phyloP scores from a whole-genome alignment of 1,139 yeast genomes.

The Suhomyces wounanorum region DNA sequence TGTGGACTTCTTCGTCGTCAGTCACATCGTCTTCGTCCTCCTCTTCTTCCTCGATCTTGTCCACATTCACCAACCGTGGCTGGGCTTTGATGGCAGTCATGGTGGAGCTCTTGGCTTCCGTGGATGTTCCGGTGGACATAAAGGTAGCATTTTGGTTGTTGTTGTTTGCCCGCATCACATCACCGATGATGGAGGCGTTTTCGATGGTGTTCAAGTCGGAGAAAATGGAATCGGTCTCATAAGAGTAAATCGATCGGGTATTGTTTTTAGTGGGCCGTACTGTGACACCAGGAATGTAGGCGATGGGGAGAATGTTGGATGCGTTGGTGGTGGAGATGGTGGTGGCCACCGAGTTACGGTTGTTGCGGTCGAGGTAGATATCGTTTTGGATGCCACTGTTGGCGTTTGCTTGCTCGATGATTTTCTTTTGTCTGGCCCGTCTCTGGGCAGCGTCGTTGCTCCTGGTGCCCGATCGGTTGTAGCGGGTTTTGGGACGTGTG shows the following conservation, averaged over 20 bases:
- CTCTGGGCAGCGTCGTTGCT: constrained; percentile 16
- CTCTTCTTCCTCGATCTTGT: constrained; percentile 52
- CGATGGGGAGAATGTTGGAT: constrained; percentile 88
- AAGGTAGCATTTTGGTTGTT: constrained; percentile 15
- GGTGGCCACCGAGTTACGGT: constrained; percentile 54
- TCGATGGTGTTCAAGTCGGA: constrained; percentile 55
- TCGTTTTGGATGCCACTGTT: constrained; percentile 8
- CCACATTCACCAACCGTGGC: constrained; percentile 64
- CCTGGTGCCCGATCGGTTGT: constrained; percentile 19
- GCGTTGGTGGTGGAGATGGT: constrained; percentile 71
- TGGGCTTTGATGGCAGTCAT: constrained; percentile 73
- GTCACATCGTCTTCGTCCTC: constrained; percentile 41
- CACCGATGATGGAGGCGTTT: constrained; percentile 58
- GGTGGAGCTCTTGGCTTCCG: constrained; percentile 27
- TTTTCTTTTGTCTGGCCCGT: constrained; percentile 19
- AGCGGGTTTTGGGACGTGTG: constrained; percentile 38
- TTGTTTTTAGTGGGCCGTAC: constrained; percentile 55
- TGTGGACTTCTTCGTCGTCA: constrained; percentile 18
- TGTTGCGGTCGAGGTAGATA: constrained; percentile 30
- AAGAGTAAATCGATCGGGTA: constrained; percentile 50
- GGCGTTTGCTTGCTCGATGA: constrained; percentile 19
- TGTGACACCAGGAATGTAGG: constrained; percentile 91
- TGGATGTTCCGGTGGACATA: constrained; percentile 7
- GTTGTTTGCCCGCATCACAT: constrained; percentile 35
- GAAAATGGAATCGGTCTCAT: constrained; percentile 52